Evolutionary conservation across 495 filamentous ascomycete species (phyloP).

Genomic region (Aspergillus campestris): DNA sequence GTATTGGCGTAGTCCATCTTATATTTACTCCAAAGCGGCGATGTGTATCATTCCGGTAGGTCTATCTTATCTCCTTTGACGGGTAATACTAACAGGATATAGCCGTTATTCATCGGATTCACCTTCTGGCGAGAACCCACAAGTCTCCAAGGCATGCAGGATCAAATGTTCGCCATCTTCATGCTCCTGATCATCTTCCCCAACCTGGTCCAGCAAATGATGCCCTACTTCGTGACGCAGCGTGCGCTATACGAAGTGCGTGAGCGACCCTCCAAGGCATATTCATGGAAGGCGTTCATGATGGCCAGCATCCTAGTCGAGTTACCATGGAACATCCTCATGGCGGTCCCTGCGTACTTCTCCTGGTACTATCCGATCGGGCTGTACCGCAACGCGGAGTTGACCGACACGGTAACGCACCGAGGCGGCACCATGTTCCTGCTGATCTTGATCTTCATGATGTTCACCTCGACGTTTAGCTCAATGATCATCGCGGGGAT

Average conservation of each 20-base stretch:
- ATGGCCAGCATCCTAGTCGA: constrained; percentile 68
- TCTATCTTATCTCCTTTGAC: not conserved
- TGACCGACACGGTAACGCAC: constrained; percentile 44
- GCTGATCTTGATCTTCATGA: constrained; percentile 37
- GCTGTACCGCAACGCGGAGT: constrained; percentile 58
- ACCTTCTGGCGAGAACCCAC: constrained; percentile 70
- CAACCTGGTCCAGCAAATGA: constrained; percentile 71
- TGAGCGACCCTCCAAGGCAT: constrained; percentile 76
- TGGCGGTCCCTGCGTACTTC: constrained; percentile 60
- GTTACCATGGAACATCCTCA: constrained; percentile 65
- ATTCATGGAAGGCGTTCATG: constrained; percentile 78
- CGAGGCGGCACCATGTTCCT: constrained; percentile 63
- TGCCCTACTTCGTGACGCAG: constrained; percentile 75
- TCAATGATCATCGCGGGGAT: constrained; percentile 60
- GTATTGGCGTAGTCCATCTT: constrained; percentile 82
- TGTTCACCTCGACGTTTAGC: constrained; percentile 45
- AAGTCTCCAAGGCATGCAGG: constrained; percentile 70
- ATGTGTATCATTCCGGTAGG: constrained; percentile 37
- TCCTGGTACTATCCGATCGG: constrained; percentile 80
- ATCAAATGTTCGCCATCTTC: constrained; percentile 83
- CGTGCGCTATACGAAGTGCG: constrained; percentile 76
- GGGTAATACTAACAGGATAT: constrained; percentile 31
- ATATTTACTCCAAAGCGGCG: constrained; percentile 68
- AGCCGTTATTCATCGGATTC: constrained; percentile 78
- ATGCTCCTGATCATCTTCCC: constrained; percentile 71